Base-by-base conservation (phyloP, 495 filamentous ascomycete species). In the Cercophora scortea region DNA sequence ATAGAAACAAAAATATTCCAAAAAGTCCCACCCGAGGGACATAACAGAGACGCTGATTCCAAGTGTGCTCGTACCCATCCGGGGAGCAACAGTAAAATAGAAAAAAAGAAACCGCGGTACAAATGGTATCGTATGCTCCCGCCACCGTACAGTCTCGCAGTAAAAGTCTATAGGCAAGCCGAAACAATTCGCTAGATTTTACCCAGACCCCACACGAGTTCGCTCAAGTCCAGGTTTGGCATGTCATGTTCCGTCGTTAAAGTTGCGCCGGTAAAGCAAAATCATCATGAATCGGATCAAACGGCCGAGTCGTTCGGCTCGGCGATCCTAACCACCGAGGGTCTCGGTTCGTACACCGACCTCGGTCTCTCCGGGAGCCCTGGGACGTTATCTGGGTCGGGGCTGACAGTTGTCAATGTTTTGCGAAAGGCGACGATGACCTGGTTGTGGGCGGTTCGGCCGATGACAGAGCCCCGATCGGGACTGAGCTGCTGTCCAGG, bases 371-470 rank as follows among this genome's bases (percentile, higher is more conserved):
- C 40, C 7, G 42, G 47, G 39, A 18, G 18, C 41, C 44, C n/a
- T 42, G 34, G 47, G 47, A 15, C 5, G 5, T 2, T 5, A 5
- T 25, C 25, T 5, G 25, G 25, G 25, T 25, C 25, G 25, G 25
- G 25, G 25, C 25, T 25, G 40, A 61, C 39, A 9, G 50, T 56
- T 16, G 40, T 60, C 63, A 63, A 58, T 32, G 38, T 38, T 49
- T 55, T 64, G 11, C 50, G 46, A 35, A 66, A 66, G 6, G 54
- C 56, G 10, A 66, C 57, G 35, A 66, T 60, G 25, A 66, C 59
- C 12, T 59, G 53, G 10, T 59, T 59, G 44, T 55, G 48, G 1
- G 42, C 40, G 12, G 48, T 42, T 7, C 55, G 45, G 35, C 61
- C 57, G n/a, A 66, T n/a, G n/a, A 66, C 52, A 8, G 45, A 45